Conservation (phyloP, 495 filamentous ascomycete genomes). For the Penicillium alfredii region DNA sequence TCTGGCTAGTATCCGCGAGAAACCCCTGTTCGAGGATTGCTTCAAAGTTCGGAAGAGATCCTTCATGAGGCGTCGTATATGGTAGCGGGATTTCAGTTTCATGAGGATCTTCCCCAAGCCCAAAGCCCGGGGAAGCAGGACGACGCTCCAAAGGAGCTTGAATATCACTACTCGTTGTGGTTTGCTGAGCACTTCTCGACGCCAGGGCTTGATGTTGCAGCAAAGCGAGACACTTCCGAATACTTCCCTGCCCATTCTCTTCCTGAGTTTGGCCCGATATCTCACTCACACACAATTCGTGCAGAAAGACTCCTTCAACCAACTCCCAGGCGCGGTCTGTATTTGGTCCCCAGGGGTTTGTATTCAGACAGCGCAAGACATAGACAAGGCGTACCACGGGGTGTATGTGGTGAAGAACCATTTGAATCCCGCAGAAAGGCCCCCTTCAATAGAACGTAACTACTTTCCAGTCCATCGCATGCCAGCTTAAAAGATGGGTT, state of each 20-base stretch:
- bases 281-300: not conserved
- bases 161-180: not conserved
- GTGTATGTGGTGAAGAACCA: slow-evolving; percentile 51
- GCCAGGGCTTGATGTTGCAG: slow-evolving; percentile 13
- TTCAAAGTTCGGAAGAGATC: not conserved
- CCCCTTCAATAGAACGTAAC: slow-evolving; percentile 36
- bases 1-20: not conserved
- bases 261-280: slow-evolving; percentile 2
- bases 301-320: slow-evolving; percentile 35
- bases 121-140: too few relatives aligned
- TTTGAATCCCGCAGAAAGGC: slow-evolving; percentile 39
- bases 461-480: slow-evolving; percentile 33
- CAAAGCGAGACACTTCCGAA: slow-evolving; percentile 13
- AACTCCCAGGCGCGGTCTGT: slow-evolving; percentile 46
- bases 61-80: not conserved
- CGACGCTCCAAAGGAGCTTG: not conserved
- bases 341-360: slow-evolving; percentile 34
- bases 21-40: not conserved
- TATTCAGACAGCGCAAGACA: slow-evolving; percentile 42
- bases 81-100: not conserved
- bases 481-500: slow-evolving; percentile 15
- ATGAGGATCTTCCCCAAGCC: not conserved
- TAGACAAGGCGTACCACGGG: slow-evolving; percentile 53
- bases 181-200: not conserved
- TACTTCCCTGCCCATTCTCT: slow-evolving; percentile 10